These are phyloP conservation scores for Prunella vulgaris DNA, from an alignment of 257 asterid species.

Conservation along the genomic window DNA sequence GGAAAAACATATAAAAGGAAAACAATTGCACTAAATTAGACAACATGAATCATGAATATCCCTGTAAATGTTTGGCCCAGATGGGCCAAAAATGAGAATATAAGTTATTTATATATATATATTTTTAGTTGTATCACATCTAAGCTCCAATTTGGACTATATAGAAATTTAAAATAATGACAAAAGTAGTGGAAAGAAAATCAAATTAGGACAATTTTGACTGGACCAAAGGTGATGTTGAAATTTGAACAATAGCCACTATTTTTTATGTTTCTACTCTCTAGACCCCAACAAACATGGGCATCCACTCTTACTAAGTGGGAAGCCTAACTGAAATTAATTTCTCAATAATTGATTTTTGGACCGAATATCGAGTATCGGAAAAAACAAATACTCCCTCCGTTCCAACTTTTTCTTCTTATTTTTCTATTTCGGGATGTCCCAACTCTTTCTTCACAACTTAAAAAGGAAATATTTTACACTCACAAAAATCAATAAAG, in stretches of 20 bases:
- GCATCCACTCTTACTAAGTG: too few relatives aligned
- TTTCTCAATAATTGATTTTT: too few relatives aligned
- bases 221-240: constrained; percentile 3
- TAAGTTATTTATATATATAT: background rate
- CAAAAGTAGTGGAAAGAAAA: background rate
- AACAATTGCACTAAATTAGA: background rate
- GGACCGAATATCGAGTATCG: too few relatives aligned
- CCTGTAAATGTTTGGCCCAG: background rate
- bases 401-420: too few relatives aligned
- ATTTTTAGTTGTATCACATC: background rate
- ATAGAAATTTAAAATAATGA: background rate
- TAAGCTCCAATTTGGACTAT: background rate
- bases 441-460: too few relatives aligned
- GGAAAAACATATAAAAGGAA: background rate
- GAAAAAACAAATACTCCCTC: too few relatives aligned
- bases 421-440: too few relatives aligned
- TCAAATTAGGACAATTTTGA: background rate
- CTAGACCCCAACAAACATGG: background rate
- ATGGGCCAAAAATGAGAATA: background rate
- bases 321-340: background rate
- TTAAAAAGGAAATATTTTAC: too few relatives aligned
- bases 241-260: background rate
- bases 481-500: too few relatives aligned
- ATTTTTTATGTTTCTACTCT: background rate
- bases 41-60: background rate